Evolutionary conservation across 2,329 filamentous ascomycete species (phyloP).

Genomic region (Colletotrichum navitas): DNA sequence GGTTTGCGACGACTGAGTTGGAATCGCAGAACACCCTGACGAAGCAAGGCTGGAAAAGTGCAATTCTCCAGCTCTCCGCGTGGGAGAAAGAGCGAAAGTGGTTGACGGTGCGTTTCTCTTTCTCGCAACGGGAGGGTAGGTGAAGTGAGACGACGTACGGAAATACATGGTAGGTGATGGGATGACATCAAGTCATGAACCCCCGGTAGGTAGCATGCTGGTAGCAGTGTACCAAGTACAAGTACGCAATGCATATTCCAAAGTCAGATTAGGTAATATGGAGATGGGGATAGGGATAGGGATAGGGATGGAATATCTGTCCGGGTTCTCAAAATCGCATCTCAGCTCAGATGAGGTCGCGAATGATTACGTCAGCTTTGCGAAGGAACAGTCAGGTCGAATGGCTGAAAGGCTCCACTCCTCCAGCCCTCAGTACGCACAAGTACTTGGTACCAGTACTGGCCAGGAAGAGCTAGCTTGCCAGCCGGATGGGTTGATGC

Average conservation of each 20-base stretch:
- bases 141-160: neutral
- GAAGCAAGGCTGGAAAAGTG: neutral
- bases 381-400: neutral
- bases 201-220: neutral
- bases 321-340: slow-evolving; percentile 38
- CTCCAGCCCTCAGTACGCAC: neutral
- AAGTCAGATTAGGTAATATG: slow-evolving; percentile 6
- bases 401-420: neutral
- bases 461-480: neutral
- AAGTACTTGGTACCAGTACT: too few species aligned
- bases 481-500: neutral
- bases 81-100: neutral
- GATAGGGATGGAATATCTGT: slow-evolving; percentile 27
- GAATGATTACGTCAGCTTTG: neutral
- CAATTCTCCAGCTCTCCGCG: neutral
- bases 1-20: neutral
- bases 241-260: too few species aligned
- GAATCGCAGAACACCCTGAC: neutral
- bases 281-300: neutral
- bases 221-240: too few species aligned
- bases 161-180: neutral
- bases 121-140: neutral
- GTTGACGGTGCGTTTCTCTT: neutral
- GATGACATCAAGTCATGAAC: slow-evolving; percentile 29
- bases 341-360: slow-evolving; percentile 2